Conservation (phyloP, 148 eudicot genomes). For the Mesembryanthemum crystallinum region DNA sequence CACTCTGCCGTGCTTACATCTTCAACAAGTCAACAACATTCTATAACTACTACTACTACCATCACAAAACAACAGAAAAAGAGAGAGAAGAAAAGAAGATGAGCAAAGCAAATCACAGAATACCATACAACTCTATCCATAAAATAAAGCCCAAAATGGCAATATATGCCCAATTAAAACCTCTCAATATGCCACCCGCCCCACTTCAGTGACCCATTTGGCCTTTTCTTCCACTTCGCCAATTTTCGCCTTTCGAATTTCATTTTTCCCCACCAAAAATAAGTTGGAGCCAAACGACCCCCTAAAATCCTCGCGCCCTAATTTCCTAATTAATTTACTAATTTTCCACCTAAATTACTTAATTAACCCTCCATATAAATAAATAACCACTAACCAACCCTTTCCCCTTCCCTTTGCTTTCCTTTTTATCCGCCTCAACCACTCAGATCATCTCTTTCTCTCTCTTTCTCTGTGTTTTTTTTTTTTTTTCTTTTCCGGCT, state of each 20-base stretch:
- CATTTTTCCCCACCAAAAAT: conserved; percentile 17
- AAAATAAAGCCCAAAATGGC: background rate
- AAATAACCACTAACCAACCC: background rate
- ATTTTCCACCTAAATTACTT: background rate
- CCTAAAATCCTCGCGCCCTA: conserved; percentile 25
- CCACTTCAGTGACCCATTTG: background rate
- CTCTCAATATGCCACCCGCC: background rate
- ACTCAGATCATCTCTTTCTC: conserved; percentile 13
- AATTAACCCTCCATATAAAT: conserved; percentile 5
- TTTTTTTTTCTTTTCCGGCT: background rate
- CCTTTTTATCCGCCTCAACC: conserved; percentile 20
- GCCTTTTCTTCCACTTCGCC: background rate
- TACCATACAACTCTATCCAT: background rate
- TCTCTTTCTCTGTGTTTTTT: background rate
- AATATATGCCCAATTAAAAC: background rate
- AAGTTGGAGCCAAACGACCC: conserved; percentile 31
- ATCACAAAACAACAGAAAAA: background rate
- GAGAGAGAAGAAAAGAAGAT: background rate
- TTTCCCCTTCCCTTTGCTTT: background rate
- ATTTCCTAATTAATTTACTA: background rate
- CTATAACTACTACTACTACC: too few species aligned
- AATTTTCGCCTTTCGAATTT: conserved; percentile 13
- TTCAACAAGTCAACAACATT: too few species aligned
- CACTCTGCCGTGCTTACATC: too few species aligned
- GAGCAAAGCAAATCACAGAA: background rate